A percentile compares a stretch with the other conserved stretches of the same genome.
phyloP scores from a whole-genome alignment of 129 eudicot genomes.

The Deinandra increscens region DNA sequence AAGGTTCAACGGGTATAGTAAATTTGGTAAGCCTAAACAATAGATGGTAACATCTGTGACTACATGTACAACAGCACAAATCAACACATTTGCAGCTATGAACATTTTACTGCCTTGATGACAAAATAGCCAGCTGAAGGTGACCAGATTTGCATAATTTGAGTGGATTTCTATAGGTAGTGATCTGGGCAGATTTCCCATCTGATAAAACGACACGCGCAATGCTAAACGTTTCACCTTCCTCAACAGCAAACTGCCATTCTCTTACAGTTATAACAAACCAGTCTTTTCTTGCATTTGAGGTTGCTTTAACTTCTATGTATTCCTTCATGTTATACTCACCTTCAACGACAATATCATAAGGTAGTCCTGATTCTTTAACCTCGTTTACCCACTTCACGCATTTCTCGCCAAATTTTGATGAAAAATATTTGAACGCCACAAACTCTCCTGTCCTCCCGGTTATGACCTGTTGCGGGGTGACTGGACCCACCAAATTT shows the following conservation, averaged over 20 bases:
- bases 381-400: constrained; percentile 71
- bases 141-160: constrained; percentile 51
- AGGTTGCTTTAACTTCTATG: constrained; percentile 73
- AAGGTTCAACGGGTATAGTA: neutral
- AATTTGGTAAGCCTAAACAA: constrained; percentile 5
- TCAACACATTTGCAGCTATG: neutral
- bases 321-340: constrained; percentile 46
- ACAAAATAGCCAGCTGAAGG: constrained; percentile 53
- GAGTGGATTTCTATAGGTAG: constrained; percentile 54
- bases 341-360: constrained; percentile 49
- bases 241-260: constrained; percentile 71
- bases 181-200: constrained; percentile 41
- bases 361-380: constrained; percentile 67
- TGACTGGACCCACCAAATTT: constrained; percentile 25
- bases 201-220: constrained; percentile 52
- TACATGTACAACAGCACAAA: constrained; percentile 7
- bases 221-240: constrained; percentile 70
- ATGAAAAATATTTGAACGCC: constrained; percentile 50
- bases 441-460: constrained; percentile 65
- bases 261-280: constrained; percentile 53
- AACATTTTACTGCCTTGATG: constrained; percentile 31
- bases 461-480: constrained; percentile 48
- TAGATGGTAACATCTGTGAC: neutral
- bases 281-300: constrained; percentile 57
- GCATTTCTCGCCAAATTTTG: constrained; percentile 25